phyloP scores from a whole-genome alignment of 192 early-diverging fungal species.

The Coemansia sp. region DNA sequence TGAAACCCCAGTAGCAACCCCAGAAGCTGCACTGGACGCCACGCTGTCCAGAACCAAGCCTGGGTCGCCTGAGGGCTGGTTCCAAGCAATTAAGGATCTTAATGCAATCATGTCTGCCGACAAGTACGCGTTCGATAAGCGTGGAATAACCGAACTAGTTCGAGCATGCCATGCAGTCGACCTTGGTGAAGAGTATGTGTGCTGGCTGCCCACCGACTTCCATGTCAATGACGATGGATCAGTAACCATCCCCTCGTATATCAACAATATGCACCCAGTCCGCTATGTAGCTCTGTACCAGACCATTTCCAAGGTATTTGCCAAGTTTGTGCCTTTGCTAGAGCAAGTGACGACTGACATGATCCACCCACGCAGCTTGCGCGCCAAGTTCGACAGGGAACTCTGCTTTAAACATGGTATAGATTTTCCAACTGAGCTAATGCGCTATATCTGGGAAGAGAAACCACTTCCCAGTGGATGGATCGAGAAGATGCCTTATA shows the following conservation, averaged over 20 bases:
- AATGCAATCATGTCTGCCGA: not conserved
- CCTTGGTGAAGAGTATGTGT: no score
- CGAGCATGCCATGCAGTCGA: conserved; percentile 1
- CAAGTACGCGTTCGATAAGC: not conserved
- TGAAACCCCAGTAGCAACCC: not conserved
- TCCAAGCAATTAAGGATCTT: not conserved
- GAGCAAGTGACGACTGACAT: conserved; percentile 43
- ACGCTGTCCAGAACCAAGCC: not conserved
- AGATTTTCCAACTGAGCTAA: not conserved
- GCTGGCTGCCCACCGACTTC: no score
- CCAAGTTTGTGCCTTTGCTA: conserved; percentile 13
- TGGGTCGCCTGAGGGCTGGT: not conserved
- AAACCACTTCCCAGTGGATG: not conserved
- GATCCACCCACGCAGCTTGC: not conserved
- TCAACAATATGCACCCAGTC: no score
- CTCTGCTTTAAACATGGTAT: not conserved
- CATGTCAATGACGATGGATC: no score
- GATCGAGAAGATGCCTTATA: not conserved
- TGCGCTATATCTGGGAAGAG: not conserved
- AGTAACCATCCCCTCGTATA: no score
- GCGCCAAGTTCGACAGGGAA: not conserved
- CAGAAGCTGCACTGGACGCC: not conserved
- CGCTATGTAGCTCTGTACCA: no score
- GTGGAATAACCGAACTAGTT: conserved; percentile 14
- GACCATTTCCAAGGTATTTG: no score